Evolutionary conservation across 78 protist genomes (phyloP), one percentile per base, ranked within the genome.

Genomic region (Chrysochromulina parva): DNA sequence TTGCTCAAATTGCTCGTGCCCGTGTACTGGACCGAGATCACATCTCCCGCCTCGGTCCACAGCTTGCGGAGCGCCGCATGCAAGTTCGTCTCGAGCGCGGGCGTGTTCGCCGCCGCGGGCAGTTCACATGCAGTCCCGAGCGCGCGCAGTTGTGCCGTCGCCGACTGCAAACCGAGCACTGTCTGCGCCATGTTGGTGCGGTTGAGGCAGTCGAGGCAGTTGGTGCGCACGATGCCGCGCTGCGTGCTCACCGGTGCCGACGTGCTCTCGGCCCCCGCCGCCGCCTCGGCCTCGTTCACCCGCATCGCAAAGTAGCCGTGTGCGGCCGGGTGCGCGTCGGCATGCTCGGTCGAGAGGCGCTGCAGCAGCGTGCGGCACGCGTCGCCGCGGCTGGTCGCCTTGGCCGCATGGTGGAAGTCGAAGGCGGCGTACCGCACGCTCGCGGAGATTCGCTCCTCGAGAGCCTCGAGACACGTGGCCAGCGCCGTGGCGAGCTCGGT

Each of bases 181-280:
- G 57, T 13, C 65, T 85, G 88, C 24, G 17, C 73, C 28, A 93
- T 50, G 67, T 93, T 93, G 58, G 94, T 93, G 24, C 94, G 90
- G 57, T 93, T 88, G 54, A 93, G 89, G 74, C 92, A 93, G 81
- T 93, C 94, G n/a, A 93, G 69, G 53, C 94, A 93, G 62, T 93
- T 93, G 26, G 82, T 73, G 53, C 94, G 90, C 88, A 93, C 50
- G 11, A 71, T 50, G 11, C 85, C 76, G 14, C 85, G n/a, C 82
- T 92, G 93, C 66, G 10, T 6, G 16, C 9, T 14, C 50, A 16
- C 24, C 62, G 62, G 62, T 58, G 62, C 13, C 7, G 62, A 0
- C 62, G 7, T 58, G 62, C 62, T 38, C 38, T 38, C 38, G 38
- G 38, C 0, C 38, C 38, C 38, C 0, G 38, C 38, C 38, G 38